Evolutionary conservation across 768 basidiomycete genomes (phyloP), one percentile per base, ranked within the genome.

Genomic region (Kwoniella sp.): DNA sequence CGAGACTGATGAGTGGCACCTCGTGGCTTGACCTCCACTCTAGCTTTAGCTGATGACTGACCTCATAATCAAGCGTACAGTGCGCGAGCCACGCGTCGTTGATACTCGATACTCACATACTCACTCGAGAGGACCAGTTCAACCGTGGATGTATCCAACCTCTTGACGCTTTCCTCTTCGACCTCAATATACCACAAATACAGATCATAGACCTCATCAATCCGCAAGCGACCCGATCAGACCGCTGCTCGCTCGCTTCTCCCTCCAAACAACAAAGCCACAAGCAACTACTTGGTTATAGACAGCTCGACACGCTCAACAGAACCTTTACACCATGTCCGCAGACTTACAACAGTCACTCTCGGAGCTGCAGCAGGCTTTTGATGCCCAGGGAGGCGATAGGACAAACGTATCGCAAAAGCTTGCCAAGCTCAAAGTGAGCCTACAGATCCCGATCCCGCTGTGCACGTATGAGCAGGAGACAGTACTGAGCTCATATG

Each of bases 391-490:
- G 1, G 65, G 64, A 28, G 65, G 63, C 38, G 66, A 65, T 8
- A 70, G 62, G 57, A 55, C 53, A 3, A 66, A 76, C 26, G 68
- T 76, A 8, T 62, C 70, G 12, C 29, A 68, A 58, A 45, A 58
- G 31, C 57, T 76, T 31, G 62, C 62, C 15, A 72, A 70, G 61
- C 66, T 73, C 12, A 76, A 76, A 65, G 74, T 76, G 48, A 50
- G 72, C 50, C 30, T 8, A 31, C n/a, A n/a, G n/a, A n/a, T n/a
- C n/a, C n/a, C n/a, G n/a, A n/a, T n/a, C n/a, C n/a, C n/a, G n/a
- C n/a, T n/a, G n/a, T n/a, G n/a, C n/a, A n/a, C n/a, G n/a, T n/a
- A n/a, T n/a, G n/a, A n/a, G n/a, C n/a, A n/a, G n/a, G n/a, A n/a
- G n/a, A n/a, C n/a, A n/a, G n/a, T n/a, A n/a, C n/a, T n/a, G n/a